Evolutionary conservation across 1,284 basidiomycete species (phyloP), one percentile per base, ranked within the genome.

Genomic region (Coniferiporia weirii): DNA sequence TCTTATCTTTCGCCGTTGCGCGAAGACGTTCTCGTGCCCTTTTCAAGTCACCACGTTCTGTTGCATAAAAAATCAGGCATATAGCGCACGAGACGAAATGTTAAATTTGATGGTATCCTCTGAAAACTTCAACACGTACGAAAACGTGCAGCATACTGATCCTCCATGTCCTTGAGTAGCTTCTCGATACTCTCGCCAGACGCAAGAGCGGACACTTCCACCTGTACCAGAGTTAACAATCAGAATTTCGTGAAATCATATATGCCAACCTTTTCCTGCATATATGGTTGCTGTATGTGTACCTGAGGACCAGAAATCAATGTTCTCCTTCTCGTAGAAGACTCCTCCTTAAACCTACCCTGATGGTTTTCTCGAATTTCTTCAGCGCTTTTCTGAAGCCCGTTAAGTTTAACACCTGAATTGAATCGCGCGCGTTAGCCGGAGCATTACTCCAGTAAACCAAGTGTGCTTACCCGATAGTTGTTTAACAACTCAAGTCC

Each of bases 381-480:
- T 95, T 98, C 63, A 97, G 70, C 0, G 89, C 89, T 71, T 98
- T 98, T 20, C 91, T 79, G 70, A 98, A 95, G 0, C 94, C 95
- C 1, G 91, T 91, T 8, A 95, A 71, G 70, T 98, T 98, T 54
- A 98, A 73, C 50, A 90, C 85, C 87, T 94, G 61, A 15, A 54
- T 43, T n/a, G 12, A 17, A 32, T n/a, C 34, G 52, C 61, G 36
- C 56, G 32, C 19, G 27, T 43, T 22, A 8, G 20, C 32, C 13
- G 13, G 8, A 49, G 51, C 7, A 32, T 15, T 27, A 27, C 27
- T 27, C 5, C 3, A 27, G 27, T 27, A 27, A 27, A 27, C 5
- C 32, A n/a, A 32, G 20, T 27, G 35, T n/a, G 75, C 86, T 61
- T 66, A 91, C 91, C 40, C 91, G 79, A 71, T 93, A 95, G 68